These are phyloP conservation scores for Serendipita sp. DNA, from an alignment of 768 basidiomycete genomes.

Conservation along the genomic window DNA sequence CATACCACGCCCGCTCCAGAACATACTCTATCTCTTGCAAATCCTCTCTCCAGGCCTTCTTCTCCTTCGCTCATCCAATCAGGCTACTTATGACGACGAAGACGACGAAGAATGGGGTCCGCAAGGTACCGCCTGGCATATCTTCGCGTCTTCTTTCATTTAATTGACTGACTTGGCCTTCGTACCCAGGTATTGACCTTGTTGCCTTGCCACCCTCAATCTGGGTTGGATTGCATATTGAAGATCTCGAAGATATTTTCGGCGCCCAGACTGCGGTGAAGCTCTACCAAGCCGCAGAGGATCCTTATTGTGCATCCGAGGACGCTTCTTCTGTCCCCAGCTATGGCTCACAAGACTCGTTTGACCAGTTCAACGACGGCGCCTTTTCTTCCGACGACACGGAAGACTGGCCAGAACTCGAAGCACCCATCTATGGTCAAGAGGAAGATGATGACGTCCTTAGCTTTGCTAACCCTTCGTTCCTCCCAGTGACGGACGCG, in stretches of 20 bases:
- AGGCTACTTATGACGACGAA: not conserved
- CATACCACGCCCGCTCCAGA: slow-evolving; percentile 3
- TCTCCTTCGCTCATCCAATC: not conserved
- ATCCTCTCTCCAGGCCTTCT: not conserved
- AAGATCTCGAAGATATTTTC: slow-evolving; percentile 3
- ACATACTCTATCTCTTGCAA: slow-evolving; percentile 5
- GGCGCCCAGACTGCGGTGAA: slow-evolving; percentile 4
- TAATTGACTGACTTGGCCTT: not conserved
- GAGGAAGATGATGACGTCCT: not conserved
- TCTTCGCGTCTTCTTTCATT: not conserved
- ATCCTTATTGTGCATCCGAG: slow-evolving; percentile 4
- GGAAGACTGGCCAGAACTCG: not conserved
- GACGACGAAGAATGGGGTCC: not conserved
- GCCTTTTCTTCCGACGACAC: not conserved
- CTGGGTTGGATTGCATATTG: slow-evolving; percentile 5
- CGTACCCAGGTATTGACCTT: not conserved
- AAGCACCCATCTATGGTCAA: not conserved
- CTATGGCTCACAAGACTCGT: slow-evolving; percentile 2
- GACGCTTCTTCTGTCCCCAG: not conserved
- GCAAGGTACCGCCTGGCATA: not conserved
- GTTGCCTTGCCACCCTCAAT: slow-evolving; percentile 4
- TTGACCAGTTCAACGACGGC: not conserved
- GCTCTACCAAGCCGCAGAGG: slow-evolving; percentile 1
- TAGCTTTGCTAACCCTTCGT: not conserved
- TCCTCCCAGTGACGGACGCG: not conserved